Evolutionary conservation across 345 rosid genomes (phyloP), one percentile per base, ranked within the genome.

Genomic region (Brassica nigra): DNA sequence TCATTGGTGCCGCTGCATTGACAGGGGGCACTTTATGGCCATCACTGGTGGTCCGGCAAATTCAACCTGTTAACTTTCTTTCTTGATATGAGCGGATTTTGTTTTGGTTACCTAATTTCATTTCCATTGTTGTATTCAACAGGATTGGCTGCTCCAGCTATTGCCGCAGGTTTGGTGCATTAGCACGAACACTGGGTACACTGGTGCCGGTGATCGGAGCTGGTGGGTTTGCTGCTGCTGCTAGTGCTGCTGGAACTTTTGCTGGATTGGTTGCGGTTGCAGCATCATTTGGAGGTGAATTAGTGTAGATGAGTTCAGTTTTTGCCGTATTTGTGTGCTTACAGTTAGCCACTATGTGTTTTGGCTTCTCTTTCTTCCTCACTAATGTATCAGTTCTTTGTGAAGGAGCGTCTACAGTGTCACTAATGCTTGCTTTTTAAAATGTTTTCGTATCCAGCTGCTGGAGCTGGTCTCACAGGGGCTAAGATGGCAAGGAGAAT

Each of bases 181-280:
- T 95, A 64, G 99, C 99, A 77, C 99, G 97, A 64, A 92, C 92
- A 20, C 71, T 95, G 63, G 99, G 99, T 68, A 89, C 98, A 75
- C 74, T 94, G 71, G 80, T 94, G 64, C 98, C 98, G 10, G 94
- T 94, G 63, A 94, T 94, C 80, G 98, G 98, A 78, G 98, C 97
- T 36, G 82, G 92, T 82, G 98, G 98, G 74, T 94, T 94, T 84
- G 97, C 98, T 76, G 97, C 98, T 63, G 98, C 89, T 61, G 98
- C 98, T 20, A 95, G 88, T 70, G 97, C 95, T 81, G 95, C 97
- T 8, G 97, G 99, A 88, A 89, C 95, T 68, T 89, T 91, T 71
- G 95, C 90, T 85, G 99, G 99, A 58, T 95, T 97, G 66, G 99
- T 95, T 88, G 97, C 97, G 37, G 99, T 95, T 81, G 97, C 97